Conservation (phyloP, 1,139 yeast species). For the Debaryomyces sp. region DNA sequence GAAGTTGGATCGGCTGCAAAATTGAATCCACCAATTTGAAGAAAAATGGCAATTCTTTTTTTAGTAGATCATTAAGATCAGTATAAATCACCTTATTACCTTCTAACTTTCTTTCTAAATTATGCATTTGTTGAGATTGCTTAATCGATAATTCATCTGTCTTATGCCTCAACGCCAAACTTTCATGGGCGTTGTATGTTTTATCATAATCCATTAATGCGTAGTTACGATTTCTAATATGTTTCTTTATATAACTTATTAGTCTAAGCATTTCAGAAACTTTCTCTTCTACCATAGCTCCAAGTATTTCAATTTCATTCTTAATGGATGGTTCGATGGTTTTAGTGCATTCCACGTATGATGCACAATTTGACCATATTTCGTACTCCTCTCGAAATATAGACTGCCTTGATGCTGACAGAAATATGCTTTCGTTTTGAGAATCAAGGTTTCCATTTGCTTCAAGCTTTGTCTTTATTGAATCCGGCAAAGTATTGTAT, state of each 20-base stretch:
- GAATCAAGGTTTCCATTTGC: background rate
- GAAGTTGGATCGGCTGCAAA: conserved; percentile 28
- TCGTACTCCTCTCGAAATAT: conserved; percentile 16
- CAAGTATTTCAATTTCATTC: conserved; percentile 19
- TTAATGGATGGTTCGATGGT: conserved; percentile 17
- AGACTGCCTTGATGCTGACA: conserved; percentile 9
- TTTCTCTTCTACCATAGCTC: conserved; percentile 18
- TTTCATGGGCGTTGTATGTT: conserved; percentile 27
- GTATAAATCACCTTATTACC: conserved; percentile 31
- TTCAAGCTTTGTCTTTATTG: conserved; percentile 8
- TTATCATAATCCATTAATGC: conserved; percentile 41
- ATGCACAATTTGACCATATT: conserved; percentile 22
- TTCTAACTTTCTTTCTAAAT: conserved; percentile 35
- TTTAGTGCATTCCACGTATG: conserved; percentile 18
- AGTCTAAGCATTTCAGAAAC: conserved; percentile 22
- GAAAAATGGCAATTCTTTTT: conserved; percentile 42
- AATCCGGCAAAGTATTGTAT: conserved; percentile 18
- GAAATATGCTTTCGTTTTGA: conserved; percentile 8
- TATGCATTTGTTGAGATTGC: conserved; percentile 31
- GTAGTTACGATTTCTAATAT: conserved; percentile 30
- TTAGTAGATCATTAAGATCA: conserved; percentile 31
- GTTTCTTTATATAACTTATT: conserved; percentile 28
- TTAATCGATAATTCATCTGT: conserved; percentile 27
- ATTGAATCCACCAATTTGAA: conserved; percentile 29
- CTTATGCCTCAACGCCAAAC: conserved; percentile 25